phyloP scores from a whole-genome alignment of 768 basidiomycete species.

The Sarcomyxa edulis region DNA sequence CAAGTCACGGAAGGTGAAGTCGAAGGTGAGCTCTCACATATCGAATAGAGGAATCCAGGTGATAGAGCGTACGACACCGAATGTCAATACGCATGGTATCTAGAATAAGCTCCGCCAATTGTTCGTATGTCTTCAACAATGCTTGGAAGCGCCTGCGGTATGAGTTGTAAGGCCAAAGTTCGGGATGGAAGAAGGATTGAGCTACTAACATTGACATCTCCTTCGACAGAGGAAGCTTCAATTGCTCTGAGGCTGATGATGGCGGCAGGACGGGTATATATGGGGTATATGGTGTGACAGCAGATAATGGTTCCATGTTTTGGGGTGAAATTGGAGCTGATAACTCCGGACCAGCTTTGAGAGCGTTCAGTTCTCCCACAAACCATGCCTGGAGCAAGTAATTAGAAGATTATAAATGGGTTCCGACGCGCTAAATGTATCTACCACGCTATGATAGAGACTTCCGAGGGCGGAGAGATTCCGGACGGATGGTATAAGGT shows the following conservation, averaged over 20 bases:
- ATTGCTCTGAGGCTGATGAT: constrained; percentile 34
- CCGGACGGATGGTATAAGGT: constrained; percentile 67
- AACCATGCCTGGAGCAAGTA: constrained; percentile 97
- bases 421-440: constrained; percentile 19
- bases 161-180: constrained; percentile 6
- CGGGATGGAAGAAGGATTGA: background rate
- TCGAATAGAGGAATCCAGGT: constrained; percentile 74
- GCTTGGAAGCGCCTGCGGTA: constrained; percentile 80
- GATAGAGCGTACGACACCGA: constrained; percentile 77
- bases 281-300: constrained; percentile 41
- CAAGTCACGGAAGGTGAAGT: constrained; percentile 8
- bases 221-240: constrained; percentile 72
- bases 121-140: constrained; percentile 84
- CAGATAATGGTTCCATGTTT: constrained; percentile 45
- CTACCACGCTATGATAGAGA: constrained; percentile 82
- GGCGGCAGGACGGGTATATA: constrained; percentile 37
- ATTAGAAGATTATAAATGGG: constrained; percentile 2
- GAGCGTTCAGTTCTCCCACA: constrained; percentile 56
- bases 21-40: constrained; percentile 41
- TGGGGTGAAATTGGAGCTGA: constrained; percentile 47
- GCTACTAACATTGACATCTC: constrained; percentile 88
- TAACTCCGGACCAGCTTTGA: constrained; percentile 57
- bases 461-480: constrained; percentile 73
- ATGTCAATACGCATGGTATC: constrained; percentile 86
- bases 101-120: constrained; percentile 81